These are phyloP conservation scores for Jamesozyma hellenica DNA, from an alignment of 805 yeast genomes.

Conservation along the genomic window DNA sequence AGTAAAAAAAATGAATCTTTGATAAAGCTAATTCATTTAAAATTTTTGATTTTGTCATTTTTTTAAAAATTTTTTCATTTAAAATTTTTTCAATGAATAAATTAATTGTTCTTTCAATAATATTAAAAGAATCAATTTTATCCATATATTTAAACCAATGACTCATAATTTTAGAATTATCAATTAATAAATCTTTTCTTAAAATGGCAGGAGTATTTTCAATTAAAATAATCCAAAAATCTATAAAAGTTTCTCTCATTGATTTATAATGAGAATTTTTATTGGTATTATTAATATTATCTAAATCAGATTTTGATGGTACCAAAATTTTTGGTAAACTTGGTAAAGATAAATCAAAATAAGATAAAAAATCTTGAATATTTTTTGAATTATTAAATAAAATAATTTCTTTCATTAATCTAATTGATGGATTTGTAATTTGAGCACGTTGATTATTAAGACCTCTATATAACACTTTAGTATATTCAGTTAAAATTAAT, in stretches of 20 bases:
- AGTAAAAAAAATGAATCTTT: slow-evolving; percentile 45
- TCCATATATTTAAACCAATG: slow-evolving; percentile 58
- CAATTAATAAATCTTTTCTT: slow-evolving; percentile 54
- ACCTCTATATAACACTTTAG: slow-evolving; percentile 59
- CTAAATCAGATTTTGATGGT: slow-evolving; percentile 41
- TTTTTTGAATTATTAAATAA: slow-evolving; percentile 39
- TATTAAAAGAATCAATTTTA: slow-evolving; percentile 41
- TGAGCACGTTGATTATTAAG: slow-evolving; percentile 48
- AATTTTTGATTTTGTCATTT: slow-evolving; percentile 60
- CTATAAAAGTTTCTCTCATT: slow-evolving; percentile 50
- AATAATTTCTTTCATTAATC: slow-evolving; percentile 44
- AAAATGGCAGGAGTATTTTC: slow-evolving; percentile 40
- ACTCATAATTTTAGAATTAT: slow-evolving; percentile 47
- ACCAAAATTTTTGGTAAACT: slow-evolving; percentile 51
- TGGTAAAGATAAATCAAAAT: slow-evolving; percentile 58
- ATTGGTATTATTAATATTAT: slow-evolving; percentile 27
- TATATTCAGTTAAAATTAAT: slow-evolving; percentile 44
- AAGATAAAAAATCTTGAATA: slow-evolving; percentile 47
- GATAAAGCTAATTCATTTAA: slow-evolving; percentile 68
- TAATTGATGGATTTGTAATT: slow-evolving; percentile 51
- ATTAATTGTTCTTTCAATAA: slow-evolving; percentile 34
- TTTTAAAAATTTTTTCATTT: slow-evolving; percentile 50
- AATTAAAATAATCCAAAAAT: slow-evolving; percentile 50
- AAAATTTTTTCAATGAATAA: slow-evolving; percentile 44
- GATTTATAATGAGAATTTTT: slow-evolving; percentile 28